Evolutionary conservation across 2,329 filamentous ascomycete species (phyloP).

Genomic region (Aspergillus carbonarius): DNA sequence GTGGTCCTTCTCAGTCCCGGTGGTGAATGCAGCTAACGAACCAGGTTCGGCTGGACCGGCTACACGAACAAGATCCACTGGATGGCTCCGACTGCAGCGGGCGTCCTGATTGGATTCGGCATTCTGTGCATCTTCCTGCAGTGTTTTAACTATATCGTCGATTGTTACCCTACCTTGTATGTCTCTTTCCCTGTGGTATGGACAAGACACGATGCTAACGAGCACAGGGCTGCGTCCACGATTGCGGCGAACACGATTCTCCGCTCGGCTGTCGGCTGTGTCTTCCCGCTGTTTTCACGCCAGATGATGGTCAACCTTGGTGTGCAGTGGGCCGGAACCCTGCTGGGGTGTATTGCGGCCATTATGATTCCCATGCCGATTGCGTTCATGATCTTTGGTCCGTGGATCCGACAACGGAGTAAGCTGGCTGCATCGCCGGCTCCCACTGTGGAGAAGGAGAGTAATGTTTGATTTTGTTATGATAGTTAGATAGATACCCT

Average conservation of each 20-base stretch:
- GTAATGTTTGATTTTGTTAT: constrained; percentile 1
- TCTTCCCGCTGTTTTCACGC: constrained; percentile 40
- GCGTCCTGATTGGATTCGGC: constrained; percentile 33
- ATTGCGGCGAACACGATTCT: constrained; percentile 43
- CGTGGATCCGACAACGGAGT: constrained; percentile 29
- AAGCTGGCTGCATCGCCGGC: constrained; percentile 24
- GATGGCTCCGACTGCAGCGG: constrained; percentile 33
- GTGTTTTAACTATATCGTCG: constrained; percentile 41
- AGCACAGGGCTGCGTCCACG: constrained; percentile 37
- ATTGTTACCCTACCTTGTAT: constrained; percentile 43
- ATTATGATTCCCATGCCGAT: constrained; percentile 42
- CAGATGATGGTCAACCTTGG: constrained; percentile 42
- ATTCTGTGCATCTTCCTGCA: constrained; percentile 35
- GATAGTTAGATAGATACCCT: neutral
- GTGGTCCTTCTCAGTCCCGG: neutral
- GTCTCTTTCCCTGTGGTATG: constrained; percentile 10
- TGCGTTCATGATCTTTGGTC: constrained; percentile 32
- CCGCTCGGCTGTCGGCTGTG: constrained; percentile 38
- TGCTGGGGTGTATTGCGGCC: constrained; percentile 38
- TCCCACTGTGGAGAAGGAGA: constrained; percentile 9
- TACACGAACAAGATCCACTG: constrained; percentile 34
- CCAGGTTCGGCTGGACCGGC: constrained; percentile 37
- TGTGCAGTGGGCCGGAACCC: constrained; percentile 40
- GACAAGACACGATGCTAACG: neutral
- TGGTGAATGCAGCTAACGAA: neutral